These are phyloP conservation scores for Periconia sp. DNA, from an alignment of 2,329 filamentous ascomycete genomes.

Conservation along the genomic window DNA sequence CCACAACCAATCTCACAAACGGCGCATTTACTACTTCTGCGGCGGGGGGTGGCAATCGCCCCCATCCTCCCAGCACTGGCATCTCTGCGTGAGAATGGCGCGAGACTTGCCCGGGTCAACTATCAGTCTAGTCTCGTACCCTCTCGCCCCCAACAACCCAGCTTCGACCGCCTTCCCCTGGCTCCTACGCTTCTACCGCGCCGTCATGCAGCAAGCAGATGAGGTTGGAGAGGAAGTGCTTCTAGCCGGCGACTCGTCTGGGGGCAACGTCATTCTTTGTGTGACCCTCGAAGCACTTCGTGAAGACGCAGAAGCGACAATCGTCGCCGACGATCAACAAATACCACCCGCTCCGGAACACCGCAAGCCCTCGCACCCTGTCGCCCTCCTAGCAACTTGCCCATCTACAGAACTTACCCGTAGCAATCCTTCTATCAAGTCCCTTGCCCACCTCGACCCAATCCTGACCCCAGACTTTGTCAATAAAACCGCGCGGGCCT, in stretches of 20 bases:
- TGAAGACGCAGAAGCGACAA: slow-evolving; percentile 20
- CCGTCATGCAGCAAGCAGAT: slow-evolving; percentile 44
- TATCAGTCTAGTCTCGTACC: slow-evolving; percentile 55
- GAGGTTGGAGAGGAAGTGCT: slow-evolving; percentile 47
- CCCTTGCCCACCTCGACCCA: slow-evolving; percentile 48
- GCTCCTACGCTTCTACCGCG: slow-evolving; percentile 50
- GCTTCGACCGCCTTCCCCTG: slow-evolving; percentile 53
- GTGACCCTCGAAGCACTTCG: slow-evolving; percentile 44
- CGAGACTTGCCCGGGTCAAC: slow-evolving; percentile 43
- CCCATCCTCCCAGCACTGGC: slow-evolving; percentile 56
- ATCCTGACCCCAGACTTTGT: slow-evolving; percentile 49
- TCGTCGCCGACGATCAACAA: slow-evolving; percentile 1
- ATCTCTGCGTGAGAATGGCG: slow-evolving; percentile 50
- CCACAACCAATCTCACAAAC: slow-evolving; percentile 15
- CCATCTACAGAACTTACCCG: slow-evolving; percentile 55
- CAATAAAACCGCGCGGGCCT: slow-evolving; percentile 45
- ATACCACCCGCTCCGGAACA: not conserved
- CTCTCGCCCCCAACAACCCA: slow-evolving; percentile 57
- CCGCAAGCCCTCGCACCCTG: slow-evolving; percentile 25
- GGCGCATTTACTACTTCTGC: slow-evolving; percentile 56
- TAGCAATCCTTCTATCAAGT: slow-evolving; percentile 48
- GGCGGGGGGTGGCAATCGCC: slow-evolving; percentile 60
- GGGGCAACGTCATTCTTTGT: slow-evolving; percentile 55
- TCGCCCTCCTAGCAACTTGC: slow-evolving; percentile 49
- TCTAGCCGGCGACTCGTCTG: slow-evolving; percentile 58